Base-by-base conservation (phyloP, 148 eudicot genomes). In the Silene latifolia region DNA sequence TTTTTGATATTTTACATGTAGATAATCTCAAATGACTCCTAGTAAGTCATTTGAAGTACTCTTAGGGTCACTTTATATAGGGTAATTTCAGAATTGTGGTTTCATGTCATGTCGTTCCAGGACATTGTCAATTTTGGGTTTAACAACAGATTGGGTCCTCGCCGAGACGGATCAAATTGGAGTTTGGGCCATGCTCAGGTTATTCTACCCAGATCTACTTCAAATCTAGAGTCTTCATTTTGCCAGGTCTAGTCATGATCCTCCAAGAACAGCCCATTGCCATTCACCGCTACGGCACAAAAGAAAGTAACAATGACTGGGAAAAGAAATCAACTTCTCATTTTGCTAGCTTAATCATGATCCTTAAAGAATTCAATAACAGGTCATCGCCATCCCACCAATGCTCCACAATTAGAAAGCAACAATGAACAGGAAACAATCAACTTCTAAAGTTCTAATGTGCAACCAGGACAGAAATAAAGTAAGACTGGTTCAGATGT, bases 401-500 rank as follows among this genome's bases (percentile, higher is more conserved):
- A 21, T 29, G 19, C 21, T 72, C 42, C 57, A 42, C 54, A 65
- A 42, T 42, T 0, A 23, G 21, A 29, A 59, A 67, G 61, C 4
- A 42, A 73, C 24, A 29, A 8, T 27, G 8, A 12, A 24, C 3
- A 10, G 4, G 35, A 29, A 63, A 13, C 39, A 5, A 23, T 20
- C 46, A 25, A 39, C 6, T 51, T 51, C 17, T 7, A 21, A 11
- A 23, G 14, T 51, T 51, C 17, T 7, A 21, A 11, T 39, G 14
- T 14, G 21, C 44, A 64, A 35, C n/a, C 19, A 11, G 61, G 2
- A 14, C 15, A 17, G 20, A 48, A 65, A 5, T 18, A 65, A 18
- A 1, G 20, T 17, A 32, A 65, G 48, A 65, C 69, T 35, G 21
- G 69, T 48, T 65, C 69, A 65, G 24, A 65, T 65, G 48, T 65